Evolutionary conservation across 2,329 filamentous ascomycete genomes (phyloP).

Genomic region (Claviceps sp.): DNA sequence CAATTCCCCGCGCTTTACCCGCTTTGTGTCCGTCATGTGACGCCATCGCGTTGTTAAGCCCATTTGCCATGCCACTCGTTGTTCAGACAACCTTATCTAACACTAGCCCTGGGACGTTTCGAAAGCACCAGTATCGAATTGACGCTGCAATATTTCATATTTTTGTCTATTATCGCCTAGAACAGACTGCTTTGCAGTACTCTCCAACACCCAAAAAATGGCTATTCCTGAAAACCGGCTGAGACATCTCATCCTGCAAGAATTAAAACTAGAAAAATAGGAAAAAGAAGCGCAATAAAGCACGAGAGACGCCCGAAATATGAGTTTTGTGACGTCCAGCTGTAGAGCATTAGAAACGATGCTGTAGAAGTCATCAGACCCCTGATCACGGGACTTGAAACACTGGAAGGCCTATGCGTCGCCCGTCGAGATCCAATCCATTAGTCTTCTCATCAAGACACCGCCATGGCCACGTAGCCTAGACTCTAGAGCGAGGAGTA

Average conservation of each 20-base stretch:
- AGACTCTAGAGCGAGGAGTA: neutral
- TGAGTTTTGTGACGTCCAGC: neutral
- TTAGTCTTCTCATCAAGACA: neutral
- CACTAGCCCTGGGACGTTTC: neutral
- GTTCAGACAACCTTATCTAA: neutral
- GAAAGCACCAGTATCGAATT: neutral
- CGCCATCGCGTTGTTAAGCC: conserved; percentile 7
- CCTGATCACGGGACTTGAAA: neutral
- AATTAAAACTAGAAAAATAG: neutral
- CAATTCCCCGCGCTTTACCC: conserved; percentile 17
- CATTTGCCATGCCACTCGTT: neutral
- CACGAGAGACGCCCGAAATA: neutral
- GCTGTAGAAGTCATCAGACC: neutral
- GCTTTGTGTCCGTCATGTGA: conserved; percentile 17
- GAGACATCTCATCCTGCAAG: neutral
- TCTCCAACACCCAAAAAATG: conserved; percentile 2
- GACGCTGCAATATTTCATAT: conserved; percentile 7
- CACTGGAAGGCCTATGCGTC: neutral
- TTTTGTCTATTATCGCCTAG: neutral
- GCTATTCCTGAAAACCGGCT: conserved; percentile 1
- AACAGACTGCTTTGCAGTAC: conserved; percentile 1
- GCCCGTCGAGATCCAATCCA: neutral
- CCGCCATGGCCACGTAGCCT: neutral
- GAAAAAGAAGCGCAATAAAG: neutral
- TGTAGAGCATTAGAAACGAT: neutral